Conservation (phyloP, 768 basidiomycete species). For the Tephrocybe sp. region DNA sequence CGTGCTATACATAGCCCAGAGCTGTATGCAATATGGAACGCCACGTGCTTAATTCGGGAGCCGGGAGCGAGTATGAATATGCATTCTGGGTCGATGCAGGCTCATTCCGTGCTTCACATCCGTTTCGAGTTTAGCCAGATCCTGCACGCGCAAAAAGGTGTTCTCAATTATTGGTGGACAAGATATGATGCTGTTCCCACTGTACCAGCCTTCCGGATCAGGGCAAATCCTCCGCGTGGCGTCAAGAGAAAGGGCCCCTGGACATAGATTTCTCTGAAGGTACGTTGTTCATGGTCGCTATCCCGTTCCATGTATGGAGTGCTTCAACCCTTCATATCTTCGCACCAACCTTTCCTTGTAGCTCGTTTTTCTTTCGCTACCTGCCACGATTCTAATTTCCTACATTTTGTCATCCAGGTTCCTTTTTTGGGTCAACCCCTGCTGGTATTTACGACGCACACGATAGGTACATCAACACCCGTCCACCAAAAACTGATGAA, state of each 20-base stretch:
- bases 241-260: constrained; percentile 46
- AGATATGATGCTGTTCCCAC: constrained; percentile 51
- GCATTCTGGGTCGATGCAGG: constrained; percentile 62
- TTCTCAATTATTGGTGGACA: constrained; percentile 27
- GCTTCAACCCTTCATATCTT: no score
- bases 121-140: constrained; percentile 50
- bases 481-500: constrained; percentile 11
- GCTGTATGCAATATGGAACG: constrained; percentile 57
- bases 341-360: no score
- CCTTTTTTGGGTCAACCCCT: constrained; percentile 56
- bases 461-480: constrained; percentile 45
- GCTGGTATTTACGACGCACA: constrained; percentile 49
- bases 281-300: constrained; percentile 25
- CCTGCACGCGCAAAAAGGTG: constrained; percentile 31
- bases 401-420: constrained; percentile 31
- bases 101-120: constrained; percentile 45
- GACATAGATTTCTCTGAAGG: constrained; percentile 55
- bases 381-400: background rate
- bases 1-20: constrained; percentile 40
- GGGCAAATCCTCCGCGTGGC: constrained; percentile 38
- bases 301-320: no score
- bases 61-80: constrained; percentile 41
- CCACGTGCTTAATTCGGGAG: constrained; percentile 44
- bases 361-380: background rate
- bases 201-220: constrained; percentile 32